These are phyloP conservation scores for Ganoderma boninense DNA, from an alignment of 1,284 basidiomycete species.

Conservation along the genomic window DNA sequence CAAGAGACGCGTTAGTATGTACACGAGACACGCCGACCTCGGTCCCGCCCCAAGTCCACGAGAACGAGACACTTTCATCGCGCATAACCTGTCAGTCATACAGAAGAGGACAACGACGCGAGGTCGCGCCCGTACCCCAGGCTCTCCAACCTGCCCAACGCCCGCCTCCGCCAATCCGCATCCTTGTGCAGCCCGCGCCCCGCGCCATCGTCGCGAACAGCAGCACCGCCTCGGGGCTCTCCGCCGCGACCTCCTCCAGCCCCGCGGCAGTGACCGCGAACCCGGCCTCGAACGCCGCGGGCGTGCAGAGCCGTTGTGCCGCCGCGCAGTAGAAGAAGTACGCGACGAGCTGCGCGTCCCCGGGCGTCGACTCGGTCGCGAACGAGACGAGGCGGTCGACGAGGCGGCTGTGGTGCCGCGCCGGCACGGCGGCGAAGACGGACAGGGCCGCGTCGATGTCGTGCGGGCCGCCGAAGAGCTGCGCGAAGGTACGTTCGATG, in stretches of 20 bases:
- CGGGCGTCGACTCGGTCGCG: slow-evolving; percentile 80
- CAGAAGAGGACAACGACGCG: not conserved
- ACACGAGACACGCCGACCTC: not conserved
- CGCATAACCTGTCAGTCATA: not conserved
- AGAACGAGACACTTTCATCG: not conserved
- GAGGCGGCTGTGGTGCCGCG: slow-evolving; percentile 66
- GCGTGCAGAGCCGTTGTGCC: slow-evolving; percentile 59
- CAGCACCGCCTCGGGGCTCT: slow-evolving; percentile 85
- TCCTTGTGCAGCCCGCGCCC: slow-evolving; percentile 40
- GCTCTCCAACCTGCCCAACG: not conserved
- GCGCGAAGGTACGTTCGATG: not conserved
- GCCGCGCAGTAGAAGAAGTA: slow-evolving; percentile 66
- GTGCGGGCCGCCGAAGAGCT: slow-evolving; percentile 6
- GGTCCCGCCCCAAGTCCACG: not conserved
- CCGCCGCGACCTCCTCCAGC: slow-evolving; percentile 88
- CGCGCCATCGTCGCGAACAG: slow-evolving; percentile 61
- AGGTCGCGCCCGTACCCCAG: not conserved
- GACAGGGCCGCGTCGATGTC: slow-evolving; percentile 6
- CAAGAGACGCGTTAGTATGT: not conserved
- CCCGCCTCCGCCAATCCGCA: not conserved
- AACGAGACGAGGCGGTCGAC: slow-evolving; percentile 74
- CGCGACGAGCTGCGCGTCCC: slow-evolving; percentile 79
- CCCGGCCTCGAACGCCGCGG: slow-evolving; percentile 68
- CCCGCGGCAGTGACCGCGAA: slow-evolving; percentile 73
- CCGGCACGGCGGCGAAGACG: slow-evolving; percentile 70